Evolutionary conservation across 2,329 filamentous ascomycete genomes (phyloP), one percentile per base, ranked within the genome.

Genomic region (Penicillium paneum): DNA sequence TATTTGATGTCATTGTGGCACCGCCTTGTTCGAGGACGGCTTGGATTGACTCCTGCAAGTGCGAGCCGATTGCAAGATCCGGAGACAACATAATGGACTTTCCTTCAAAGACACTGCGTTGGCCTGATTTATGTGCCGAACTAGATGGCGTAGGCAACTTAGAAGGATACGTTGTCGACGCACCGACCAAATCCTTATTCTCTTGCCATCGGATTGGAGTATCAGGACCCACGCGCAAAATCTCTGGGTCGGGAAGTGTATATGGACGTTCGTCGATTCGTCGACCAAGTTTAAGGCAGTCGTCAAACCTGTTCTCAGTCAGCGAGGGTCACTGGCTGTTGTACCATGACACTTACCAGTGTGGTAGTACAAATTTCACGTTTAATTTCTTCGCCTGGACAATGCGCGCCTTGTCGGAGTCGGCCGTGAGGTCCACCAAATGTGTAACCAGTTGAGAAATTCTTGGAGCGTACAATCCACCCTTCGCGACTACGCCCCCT

Each of bases 211-310:
- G 77, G 47, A 88, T 74, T 3, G 79, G 74, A 45, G 83, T 81
- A 55, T 85, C 79, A 19, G 82, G 75, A 7, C 78, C 75, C 40
- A 78, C 78, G 36, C 78, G 80, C n/a, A 96, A 77, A 32, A 96
- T 89, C 61, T 95, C 90, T 1, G 94, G 89, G 61, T 97, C 81
- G 1, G 94, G 94, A 1, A 97, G 80, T 19, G 84, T 76, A 68
- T 99, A 99, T 0, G 94, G 94, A 7, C 79, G 77, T 71, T 99
- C 94, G 63, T 90, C 88, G 63, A 99, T 97, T 55, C 90, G 86
- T 72, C 91, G 92, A 46, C 93, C 92, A 28, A 99, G 83, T 73
- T 90, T 94, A 63, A 99, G 83, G 74, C 94, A 99, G 70, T 97
- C 93, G 64, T 97, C 93, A 68, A 99, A 97, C 91, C 89, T 92